Conservation (phyloP, 371 early-diverging fungal species). For the Mucor mucedo region DNA sequence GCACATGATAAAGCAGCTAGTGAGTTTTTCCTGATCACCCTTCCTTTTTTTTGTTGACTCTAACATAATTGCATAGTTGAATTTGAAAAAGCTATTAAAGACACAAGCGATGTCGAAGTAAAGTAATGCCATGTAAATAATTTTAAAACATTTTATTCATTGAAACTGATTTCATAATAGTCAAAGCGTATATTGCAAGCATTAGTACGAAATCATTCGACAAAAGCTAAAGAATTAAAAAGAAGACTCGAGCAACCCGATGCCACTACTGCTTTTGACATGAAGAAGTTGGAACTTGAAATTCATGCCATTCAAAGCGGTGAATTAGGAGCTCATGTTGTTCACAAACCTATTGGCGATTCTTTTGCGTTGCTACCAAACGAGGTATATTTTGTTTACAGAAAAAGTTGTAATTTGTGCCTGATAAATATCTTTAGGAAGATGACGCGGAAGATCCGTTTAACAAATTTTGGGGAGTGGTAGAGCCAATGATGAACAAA, state of each 20-base stretch:
- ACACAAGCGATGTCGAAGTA: not conserved
- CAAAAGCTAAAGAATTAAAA: not conserved
- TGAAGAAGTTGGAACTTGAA: conserved; percentile 13
- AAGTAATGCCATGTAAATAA: not conserved
- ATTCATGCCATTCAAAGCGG: conserved; percentile 9
- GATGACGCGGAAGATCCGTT: conserved; percentile 75
- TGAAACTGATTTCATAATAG: not conserved
- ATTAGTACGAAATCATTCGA: not conserved
- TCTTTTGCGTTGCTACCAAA: conserved; percentile 35
- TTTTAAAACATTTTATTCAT: not conserved
- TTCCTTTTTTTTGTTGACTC: not conserved
- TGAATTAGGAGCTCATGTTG: not conserved
- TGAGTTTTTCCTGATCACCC: not conserved
- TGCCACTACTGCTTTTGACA: not conserved
- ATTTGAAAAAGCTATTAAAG: not conserved
- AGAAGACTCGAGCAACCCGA: not conserved
- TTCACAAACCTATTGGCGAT: conserved; percentile 28
- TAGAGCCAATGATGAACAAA: conserved; percentile 75
- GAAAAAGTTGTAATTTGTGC: not conserved
- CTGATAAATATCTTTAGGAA: conserved; percentile 8
- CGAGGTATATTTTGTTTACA: not conserved
- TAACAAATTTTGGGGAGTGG: conserved; percentile 82
- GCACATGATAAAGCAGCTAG: conserved; percentile 2
- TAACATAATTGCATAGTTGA: not conserved
- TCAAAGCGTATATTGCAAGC: not conserved